Evolutionary conservation across 108 stramenopile species (phyloP), one percentile per base, ranked within the genome.

Genomic region (Parietichytrium sp.): DNA sequence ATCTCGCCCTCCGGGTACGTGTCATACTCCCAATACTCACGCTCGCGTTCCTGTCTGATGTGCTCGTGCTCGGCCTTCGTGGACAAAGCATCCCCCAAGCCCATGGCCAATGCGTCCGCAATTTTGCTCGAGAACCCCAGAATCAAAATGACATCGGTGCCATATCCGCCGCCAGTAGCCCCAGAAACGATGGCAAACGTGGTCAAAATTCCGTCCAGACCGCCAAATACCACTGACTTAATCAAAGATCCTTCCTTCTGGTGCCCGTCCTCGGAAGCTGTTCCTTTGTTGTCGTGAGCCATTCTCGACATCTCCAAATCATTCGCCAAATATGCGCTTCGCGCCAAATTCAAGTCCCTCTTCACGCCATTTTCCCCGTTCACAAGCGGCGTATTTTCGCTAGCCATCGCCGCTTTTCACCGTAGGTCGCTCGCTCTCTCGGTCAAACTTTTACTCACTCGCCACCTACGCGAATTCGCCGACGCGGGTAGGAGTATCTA

Each of bases 121-220:
- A 98, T 93, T 52, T 98, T 95, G 84, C 95, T 97, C 81, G 90
- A 91, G 72, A 97, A 96, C 26, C 98, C 98, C 3, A 99, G 89
- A 78, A 97, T 90, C n/a, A 99, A 89, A 20, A 99, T 93, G 8
- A 96, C 95, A 25, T 87, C 85, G 1, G 89, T 53, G 79, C 90
- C 82, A 79, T 97, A 82, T 7, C 86, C 85, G 0, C 96, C 96
- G 25, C 98, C 98, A 3, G 96, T 94, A 8, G 96, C 94, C 12
- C 95, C 97, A n/a, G 96, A 93, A 12, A 99, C 95, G 83, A 99
- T 96, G 52, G 96, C 96, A 81, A 99, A 97, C 26, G 94, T 93
- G 20, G 98, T 97, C 51, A 99, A 86, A 79, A 99, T 96, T 2
- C 98, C 98, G 83, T 99, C 98, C 42, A 97, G 90, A 36, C 98